A percentile compares a stretch with the other conserved stretches of the same genome.
phyloP scores from a whole-genome alignment of 306 rosid species.

The Sphenostylis stenocarpa region DNA sequence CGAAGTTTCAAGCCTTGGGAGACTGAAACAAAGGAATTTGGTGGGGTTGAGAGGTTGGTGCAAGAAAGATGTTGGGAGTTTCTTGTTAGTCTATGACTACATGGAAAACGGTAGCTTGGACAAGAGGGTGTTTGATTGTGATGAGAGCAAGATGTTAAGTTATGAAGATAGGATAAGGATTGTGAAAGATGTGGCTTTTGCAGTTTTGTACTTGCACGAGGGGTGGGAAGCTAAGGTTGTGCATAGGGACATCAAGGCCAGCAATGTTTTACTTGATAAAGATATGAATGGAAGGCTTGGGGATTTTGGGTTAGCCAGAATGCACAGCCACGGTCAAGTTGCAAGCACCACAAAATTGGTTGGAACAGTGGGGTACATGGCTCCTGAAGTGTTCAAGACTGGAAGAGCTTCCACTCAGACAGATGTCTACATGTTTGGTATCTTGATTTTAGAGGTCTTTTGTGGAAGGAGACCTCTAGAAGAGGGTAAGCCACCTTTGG shows the following conservation, averaged over 20 bases:
- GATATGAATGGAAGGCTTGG: conserved; percentile 82
- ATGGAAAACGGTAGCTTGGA: conserved; percentile 93
- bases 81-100: conserved; percentile 73
- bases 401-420: conserved; percentile 76
- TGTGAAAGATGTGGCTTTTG: conserved; percentile 73
- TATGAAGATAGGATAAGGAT: conserved; percentile 58
- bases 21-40: conserved; percentile 73
- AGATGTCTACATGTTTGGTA: conserved; percentile 77
- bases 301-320: conserved; percentile 79
- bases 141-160: conserved; percentile 46
- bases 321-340: conserved; percentile 65
- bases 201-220: conserved; percentile 76
- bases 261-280: conserved; percentile 80
- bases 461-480: conserved; percentile 90
- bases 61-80: conserved; percentile 60
- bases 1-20: conserved; percentile 82
- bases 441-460: conserved; percentile 73
- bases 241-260: conserved; percentile 88
- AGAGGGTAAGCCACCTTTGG: conserved; percentile 62
- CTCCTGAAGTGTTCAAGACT: conserved; percentile 64
- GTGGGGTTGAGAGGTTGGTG: conserved; percentile 90
- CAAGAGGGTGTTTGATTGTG: conserved; percentile 58
- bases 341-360: conserved; percentile 68
- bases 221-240: conserved; percentile 83
- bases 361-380: conserved; percentile 82